A percentile compares a stretch with the other conserved stretches of the same genome.
These are phyloP conservation scores for Russula dissimulans DNA, from an alignment of 768 basidiomycete species.

Conservation along the genomic window DNA sequence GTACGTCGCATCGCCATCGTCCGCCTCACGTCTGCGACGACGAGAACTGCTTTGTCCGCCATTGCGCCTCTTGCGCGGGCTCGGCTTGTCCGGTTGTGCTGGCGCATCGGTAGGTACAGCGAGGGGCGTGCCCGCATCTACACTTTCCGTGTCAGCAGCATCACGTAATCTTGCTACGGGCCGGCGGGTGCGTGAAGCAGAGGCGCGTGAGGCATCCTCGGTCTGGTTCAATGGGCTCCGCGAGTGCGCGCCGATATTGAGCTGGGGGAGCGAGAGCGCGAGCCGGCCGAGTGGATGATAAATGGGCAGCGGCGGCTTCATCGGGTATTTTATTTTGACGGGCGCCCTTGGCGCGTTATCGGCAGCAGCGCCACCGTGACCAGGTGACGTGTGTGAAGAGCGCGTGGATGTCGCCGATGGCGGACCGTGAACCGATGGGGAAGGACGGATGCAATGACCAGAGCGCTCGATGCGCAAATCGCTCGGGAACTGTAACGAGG, in stretches of 20 bases:
- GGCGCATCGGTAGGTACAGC: conserved; percentile 1
- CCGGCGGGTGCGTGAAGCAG: conserved; percentile 13
- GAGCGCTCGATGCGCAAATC: conserved; percentile 19
- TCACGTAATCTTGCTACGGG: conserved; percentile 18
- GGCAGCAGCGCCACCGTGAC: not conserved
- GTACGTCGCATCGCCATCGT: conserved; percentile 20
- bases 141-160: conserved; percentile 6
- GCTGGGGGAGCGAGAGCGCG: conserved; percentile 17
- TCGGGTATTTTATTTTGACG: conserved; percentile 9
- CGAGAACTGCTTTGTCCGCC: conserved; percentile 14
- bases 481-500: conserved; percentile 13
- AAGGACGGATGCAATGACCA: conserved; percentile 4
- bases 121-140: conserved; percentile 8
- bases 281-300: conserved; percentile 20
- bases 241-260: conserved; percentile 9
- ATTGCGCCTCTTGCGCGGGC: conserved; percentile 18
- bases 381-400: conserved; percentile 4
- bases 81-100: conserved; percentile 11
- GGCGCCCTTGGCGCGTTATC: not conserved
- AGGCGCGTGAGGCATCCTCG: conserved; percentile 4
- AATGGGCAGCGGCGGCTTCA: conserved; percentile 15
- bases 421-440: conserved; percentile 8
- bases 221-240: not conserved
- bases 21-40: conserved; percentile 20
- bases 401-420: not conserved